These are phyloP conservation scores for Thymus quinquecostatus DNA, from an alignment of 257 asterid genomes.

Conservation along the genomic window DNA sequence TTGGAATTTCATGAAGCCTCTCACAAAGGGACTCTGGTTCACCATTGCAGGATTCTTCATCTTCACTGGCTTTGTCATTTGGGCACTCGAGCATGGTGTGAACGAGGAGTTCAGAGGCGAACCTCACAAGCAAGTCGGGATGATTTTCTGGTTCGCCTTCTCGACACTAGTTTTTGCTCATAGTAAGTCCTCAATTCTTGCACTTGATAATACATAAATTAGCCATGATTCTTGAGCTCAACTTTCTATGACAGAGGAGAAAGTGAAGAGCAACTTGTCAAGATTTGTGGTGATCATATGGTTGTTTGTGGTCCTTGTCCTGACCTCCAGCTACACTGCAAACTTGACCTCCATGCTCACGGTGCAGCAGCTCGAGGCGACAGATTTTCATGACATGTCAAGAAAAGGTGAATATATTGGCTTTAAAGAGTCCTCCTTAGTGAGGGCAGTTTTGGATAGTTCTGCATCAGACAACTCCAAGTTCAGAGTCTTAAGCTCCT, in stretches of 20 bases:
- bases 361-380: slow-evolving; percentile 54
- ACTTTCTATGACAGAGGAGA: slow-evolving; percentile 46
- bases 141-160: slow-evolving; percentile 59
- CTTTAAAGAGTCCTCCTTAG: slow-evolving; percentile 46
- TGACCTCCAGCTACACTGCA: slow-evolving; percentile 65
- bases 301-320: slow-evolving; percentile 57
- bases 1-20: slow-evolving; percentile 63
- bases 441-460: slow-evolving; percentile 35
- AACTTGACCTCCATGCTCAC: slow-evolving; percentile 63
- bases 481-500: slow-evolving; percentile 37
- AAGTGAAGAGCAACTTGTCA: slow-evolving; percentile 52
- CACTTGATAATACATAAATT: too few species aligned
- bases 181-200: slow-evolving; percentile 38
- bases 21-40: slow-evolving; percentile 45
- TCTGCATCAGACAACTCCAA: slow-evolving; percentile 29
- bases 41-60: slow-evolving; percentile 49
- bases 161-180: slow-evolving; percentile 58
- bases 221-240: not conserved
- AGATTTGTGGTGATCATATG: slow-evolving; percentile 59
- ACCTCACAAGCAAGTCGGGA: slow-evolving; percentile 49
- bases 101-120: slow-evolving; percentile 56
- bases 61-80: slow-evolving; percentile 52
- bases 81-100: slow-evolving; percentile 58
- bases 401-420: slow-evolving; percentile 47
- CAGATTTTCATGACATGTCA: slow-evolving; percentile 28